Evolutionary conservation across 495 filamentous ascomycete genomes (phyloP).

Genomic region (Usnea hakonensis): DNA sequence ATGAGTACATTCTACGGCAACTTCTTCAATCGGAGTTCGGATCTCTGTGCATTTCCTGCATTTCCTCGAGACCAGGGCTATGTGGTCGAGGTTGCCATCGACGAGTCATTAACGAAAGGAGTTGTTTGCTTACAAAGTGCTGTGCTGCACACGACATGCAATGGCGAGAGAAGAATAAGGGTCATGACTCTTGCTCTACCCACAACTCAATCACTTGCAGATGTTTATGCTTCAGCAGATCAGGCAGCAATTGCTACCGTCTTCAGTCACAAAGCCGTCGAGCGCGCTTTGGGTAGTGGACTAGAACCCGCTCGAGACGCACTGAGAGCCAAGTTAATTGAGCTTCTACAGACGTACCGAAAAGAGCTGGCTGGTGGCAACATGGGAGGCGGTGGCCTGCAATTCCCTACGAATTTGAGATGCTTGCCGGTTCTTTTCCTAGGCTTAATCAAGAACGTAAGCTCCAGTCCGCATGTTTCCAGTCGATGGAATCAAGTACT

Average conservation of each 20-base stretch:
- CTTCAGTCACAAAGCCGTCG: constrained; percentile 96
- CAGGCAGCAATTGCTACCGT: constrained; percentile 87
- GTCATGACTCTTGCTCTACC: constrained; percentile 91
- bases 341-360: constrained; percentile 88
- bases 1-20: constrained; percentile 99
- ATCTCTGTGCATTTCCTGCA: constrained; percentile 94
- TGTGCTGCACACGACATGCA: constrained; percentile 95
- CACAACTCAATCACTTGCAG: constrained; percentile 81
- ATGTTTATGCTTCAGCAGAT: constrained; percentile 91
- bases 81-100: constrained; percentile 98
- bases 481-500: constrained; percentile 18
- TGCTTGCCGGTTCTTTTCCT: constrained; percentile 86
- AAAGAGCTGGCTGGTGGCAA: constrained; percentile 95
- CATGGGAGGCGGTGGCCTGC: constrained; percentile 83
- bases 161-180: constrained; percentile 88
- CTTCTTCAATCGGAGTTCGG: constrained; percentile 96
- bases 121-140: constrained; percentile 94
- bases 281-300: constrained; percentile 75
- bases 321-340: constrained; percentile 82
- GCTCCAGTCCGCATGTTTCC: constrained; percentile 20
- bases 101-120: constrained; percentile 88
- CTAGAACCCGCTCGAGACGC: constrained; percentile 86
- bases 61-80: constrained; percentile 97
- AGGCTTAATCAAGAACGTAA: constrained; percentile 85
- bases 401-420: constrained; percentile 87